phyloP scores from a whole-genome alignment of 176 grass and related monocot genomes.

The Oryza brachyantha region DNA sequence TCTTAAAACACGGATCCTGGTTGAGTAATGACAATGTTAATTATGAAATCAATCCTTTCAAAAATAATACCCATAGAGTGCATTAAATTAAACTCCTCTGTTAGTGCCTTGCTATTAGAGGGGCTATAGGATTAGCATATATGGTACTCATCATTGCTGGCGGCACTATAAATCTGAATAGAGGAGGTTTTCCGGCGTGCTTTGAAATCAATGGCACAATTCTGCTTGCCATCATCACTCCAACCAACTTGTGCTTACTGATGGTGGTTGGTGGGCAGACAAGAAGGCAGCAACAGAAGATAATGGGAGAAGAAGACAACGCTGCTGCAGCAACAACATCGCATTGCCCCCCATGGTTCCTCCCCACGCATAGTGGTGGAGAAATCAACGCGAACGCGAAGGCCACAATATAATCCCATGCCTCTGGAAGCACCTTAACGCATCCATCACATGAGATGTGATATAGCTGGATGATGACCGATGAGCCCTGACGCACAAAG shows the following conservation, averaged over 20 bases:
- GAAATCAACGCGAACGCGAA: neutral
- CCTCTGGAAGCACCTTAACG: neutral
- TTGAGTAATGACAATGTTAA: neutral
- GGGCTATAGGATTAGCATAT: neutral
- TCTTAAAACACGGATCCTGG: neutral
- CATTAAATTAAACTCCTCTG: neutral
- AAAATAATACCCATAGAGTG: neutral
- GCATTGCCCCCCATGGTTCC: neutral
- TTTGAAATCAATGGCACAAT: neutral
- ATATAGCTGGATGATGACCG: constrained; percentile 14
- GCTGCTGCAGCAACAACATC: neutral
- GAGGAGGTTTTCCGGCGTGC: neutral
- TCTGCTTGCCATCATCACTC: constrained; percentile 5
- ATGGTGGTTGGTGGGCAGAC: neutral
- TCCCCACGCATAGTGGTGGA: constrained; percentile 3
- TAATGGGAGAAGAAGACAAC: constrained; percentile 19
- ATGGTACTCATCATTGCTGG: neutral
- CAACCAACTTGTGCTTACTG: neutral
- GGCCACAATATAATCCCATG: neutral
- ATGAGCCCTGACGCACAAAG: constrained; percentile 9
- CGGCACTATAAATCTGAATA: neutral
- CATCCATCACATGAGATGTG: neutral
- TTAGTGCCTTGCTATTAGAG: neutral
- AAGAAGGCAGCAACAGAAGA: constrained; percentile 16
- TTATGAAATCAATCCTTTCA: neutral